Evolutionary conservation across 2,329 filamentous ascomycete genomes (phyloP).

Genomic region (Cladosporium velox): DNA sequence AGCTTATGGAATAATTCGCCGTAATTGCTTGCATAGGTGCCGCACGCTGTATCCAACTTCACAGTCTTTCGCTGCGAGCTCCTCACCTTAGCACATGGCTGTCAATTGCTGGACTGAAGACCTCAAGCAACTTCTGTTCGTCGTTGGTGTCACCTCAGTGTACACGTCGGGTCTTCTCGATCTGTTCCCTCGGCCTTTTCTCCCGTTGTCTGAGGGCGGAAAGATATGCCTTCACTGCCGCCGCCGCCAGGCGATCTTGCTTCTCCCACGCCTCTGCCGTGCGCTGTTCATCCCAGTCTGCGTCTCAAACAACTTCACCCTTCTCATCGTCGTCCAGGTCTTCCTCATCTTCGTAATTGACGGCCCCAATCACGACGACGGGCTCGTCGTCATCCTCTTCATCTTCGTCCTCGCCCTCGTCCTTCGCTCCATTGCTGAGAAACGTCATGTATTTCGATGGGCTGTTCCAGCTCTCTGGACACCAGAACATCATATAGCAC

Average conservation of each 20-base stretch:
- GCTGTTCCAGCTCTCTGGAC: too few species aligned
- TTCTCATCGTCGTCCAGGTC: too few species aligned
- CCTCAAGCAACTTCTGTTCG: not conserved
- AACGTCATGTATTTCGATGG: too few species aligned
- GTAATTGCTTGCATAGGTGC: too few species aligned
- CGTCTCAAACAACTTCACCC: not conserved
- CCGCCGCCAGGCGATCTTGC: not conserved
- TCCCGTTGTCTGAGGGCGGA: not conserved
- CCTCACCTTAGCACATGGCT: not conserved
- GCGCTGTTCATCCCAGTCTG: not conserved
- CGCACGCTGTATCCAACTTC: too few species aligned
- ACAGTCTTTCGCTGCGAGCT: too few species aligned
- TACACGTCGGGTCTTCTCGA: not conserved
- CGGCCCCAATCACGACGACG: not conserved
- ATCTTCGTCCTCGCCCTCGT: too few species aligned
- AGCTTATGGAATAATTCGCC: too few species aligned
- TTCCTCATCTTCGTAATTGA: not conserved
- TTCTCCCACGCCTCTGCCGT: not conserved
- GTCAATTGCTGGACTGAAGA: not conserved
- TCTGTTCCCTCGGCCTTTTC: not conserved
- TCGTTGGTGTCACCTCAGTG: not conserved
- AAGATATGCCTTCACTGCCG: not conserved
- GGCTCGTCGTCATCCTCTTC: not conserved
- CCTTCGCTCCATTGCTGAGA: too few species aligned
- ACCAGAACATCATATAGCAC: not conserved